These are phyloP conservation scores for Yarrowia osloensis DNA, from an alignment of 805 yeast species.

Conservation along the genomic window DNA sequence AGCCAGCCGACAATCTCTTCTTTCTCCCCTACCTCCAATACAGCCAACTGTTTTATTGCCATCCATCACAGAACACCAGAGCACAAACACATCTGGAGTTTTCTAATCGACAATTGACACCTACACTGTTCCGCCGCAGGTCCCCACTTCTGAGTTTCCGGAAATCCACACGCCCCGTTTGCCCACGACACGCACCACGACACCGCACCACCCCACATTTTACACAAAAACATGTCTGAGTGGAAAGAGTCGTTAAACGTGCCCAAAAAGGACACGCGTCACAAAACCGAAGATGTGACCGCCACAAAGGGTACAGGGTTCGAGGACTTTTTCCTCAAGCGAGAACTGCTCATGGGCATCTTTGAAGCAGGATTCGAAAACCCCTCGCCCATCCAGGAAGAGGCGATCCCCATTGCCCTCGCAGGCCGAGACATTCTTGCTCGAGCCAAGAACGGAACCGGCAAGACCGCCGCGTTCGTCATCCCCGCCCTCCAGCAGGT, in stretches of 20 bases:
- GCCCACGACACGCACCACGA: constrained; percentile 23
- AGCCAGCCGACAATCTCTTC: constrained; percentile 28
- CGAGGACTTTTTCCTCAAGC: constrained; percentile 87
- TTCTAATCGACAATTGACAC: constrained; percentile 30
- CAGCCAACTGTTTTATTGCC: constrained; percentile 29
- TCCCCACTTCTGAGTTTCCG: background rate
- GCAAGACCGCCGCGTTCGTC: constrained; percentile 96
- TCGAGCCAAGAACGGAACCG: constrained; percentile 98
- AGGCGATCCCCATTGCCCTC: constrained; percentile 91
- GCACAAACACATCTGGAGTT: constrained; percentile 13
- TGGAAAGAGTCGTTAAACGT: constrained; percentile 78
- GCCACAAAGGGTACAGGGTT: constrained; percentile 87
- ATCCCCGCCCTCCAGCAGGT: constrained; percentile 90
- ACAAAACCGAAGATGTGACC: constrained; percentile 94
- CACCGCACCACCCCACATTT: constrained; percentile 22
- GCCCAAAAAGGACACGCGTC: constrained; percentile 87
- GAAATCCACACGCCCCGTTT: background rate
- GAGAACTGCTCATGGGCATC: constrained; percentile 96
- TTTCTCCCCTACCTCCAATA: constrained; percentile 29
- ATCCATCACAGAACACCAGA: constrained; percentile 28
- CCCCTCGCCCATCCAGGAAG: constrained; percentile 98
- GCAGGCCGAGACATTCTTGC: constrained; percentile 96
- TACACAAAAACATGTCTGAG: constrained; percentile 40
- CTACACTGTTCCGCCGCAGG: constrained; percentile 13
- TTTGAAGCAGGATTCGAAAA: constrained; percentile 98